These are phyloP conservation scores for Zanthoxylum bungeanum DNA, from an alignment of 345 rosid species.

Conservation along the genomic window DNA sequence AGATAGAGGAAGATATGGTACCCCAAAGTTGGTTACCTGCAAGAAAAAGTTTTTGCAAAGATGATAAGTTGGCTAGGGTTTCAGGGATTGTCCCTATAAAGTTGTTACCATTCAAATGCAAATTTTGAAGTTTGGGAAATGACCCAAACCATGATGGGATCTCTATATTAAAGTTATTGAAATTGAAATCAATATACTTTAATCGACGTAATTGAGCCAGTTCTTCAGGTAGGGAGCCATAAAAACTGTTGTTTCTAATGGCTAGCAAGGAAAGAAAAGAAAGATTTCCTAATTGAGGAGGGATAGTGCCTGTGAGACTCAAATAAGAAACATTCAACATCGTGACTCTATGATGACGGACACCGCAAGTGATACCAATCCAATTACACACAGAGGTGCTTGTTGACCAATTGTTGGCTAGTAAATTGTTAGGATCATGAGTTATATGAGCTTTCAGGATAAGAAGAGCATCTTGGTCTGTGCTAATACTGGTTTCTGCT, in stretches of 20 bases:
- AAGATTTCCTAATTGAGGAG: slow-evolving; percentile 26
- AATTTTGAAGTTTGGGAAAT: not conserved
- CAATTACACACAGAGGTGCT: not conserved
- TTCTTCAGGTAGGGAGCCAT: slow-evolving; percentile 16
- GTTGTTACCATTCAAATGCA: not conserved
- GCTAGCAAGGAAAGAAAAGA: slow-evolving; percentile 3
- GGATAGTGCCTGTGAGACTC: slow-evolving; percentile 13
- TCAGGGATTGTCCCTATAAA: slow-evolving; percentile 12
- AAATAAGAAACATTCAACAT: slow-evolving; percentile 13
- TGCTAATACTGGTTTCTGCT: not conserved
- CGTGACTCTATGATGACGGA: slow-evolving; percentile 10
- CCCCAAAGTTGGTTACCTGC: slow-evolving; percentile 1
- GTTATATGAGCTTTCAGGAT: not conserved
- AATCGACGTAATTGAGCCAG: slow-evolving; percentile 14
- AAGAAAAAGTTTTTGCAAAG: not conserved
- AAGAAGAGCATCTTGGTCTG: slow-evolving; percentile 4
- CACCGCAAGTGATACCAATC: slow-evolving; percentile 13
- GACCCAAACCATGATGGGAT: slow-evolving; percentile 14
- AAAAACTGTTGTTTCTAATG: slow-evolving; percentile 14
- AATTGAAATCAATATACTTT: not conserved
- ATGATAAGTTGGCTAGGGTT: slow-evolving; percentile 3
- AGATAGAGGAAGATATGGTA: not conserved
- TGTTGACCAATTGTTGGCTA: not conserved
- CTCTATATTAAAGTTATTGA: not conserved
- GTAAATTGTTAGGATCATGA: not conserved